Evolutionary conservation across 2,329 filamentous ascomycete genomes (phyloP).

Genomic region (Fusarium longipes): DNA sequence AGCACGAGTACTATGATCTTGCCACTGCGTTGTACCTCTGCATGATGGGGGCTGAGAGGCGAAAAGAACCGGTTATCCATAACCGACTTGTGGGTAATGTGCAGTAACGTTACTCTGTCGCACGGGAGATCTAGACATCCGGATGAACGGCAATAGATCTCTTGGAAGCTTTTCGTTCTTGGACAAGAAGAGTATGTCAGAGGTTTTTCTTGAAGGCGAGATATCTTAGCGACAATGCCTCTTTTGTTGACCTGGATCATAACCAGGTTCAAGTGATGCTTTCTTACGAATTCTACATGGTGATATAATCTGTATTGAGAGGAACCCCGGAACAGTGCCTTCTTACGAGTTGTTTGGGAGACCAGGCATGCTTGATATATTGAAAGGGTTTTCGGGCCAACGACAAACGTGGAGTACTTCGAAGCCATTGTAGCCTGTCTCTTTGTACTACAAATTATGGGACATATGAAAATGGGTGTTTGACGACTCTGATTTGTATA

Average conservation of each 20-base stretch:
- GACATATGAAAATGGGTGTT: too few relatives aligned
- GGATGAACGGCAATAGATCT: neutral
- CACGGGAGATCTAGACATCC: neutral
- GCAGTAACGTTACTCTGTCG: neutral
- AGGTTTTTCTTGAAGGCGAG: neutral
- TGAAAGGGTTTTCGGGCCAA: too few relatives aligned
- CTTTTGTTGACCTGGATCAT: neutral
- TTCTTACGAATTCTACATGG: neutral
- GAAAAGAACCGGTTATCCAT: neutral
- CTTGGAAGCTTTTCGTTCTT: neutral
- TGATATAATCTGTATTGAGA: neutral
- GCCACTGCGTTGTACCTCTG: neutral
- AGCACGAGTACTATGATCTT: slow-evolving; percentile 11
- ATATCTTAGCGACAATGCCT: neutral
- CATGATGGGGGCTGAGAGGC: neutral
- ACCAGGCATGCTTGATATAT: neutral
- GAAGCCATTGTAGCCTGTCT: too few relatives aligned
- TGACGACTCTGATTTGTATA: too few relatives aligned
- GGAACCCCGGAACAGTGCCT: neutral
- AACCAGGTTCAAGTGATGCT: neutral
- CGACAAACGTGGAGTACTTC: too few relatives aligned
- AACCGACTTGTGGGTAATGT: neutral
- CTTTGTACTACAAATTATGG: too few relatives aligned
- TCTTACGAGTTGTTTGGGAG: neutral
- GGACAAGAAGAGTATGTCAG: neutral